phyloP scores from a whole-genome alignment of 2,329 filamentous ascomycete species.

The Fusarium udum region DNA sequence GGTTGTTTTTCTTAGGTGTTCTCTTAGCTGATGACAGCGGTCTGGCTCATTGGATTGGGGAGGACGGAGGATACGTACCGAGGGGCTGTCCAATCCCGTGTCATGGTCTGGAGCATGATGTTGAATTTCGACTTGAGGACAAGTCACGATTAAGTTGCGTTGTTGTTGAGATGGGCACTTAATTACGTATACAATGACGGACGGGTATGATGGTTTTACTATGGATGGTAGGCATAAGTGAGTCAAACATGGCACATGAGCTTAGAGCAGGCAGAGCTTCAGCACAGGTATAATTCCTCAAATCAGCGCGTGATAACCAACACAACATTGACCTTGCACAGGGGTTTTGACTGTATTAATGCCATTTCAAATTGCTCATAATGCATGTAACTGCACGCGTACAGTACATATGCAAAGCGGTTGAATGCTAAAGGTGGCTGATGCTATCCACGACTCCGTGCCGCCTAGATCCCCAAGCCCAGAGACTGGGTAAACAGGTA shows the following conservation, averaged over 20 bases:
- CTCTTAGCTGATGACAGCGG: constrained; percentile 31
- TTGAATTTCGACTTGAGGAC: not conserved
- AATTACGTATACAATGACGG: not conserved
- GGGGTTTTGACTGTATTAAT: constrained; percentile 18
- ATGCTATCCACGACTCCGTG: constrained; percentile 34
- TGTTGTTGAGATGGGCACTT: not conserved
- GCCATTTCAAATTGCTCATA: constrained; percentile 27
- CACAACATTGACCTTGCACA: not conserved
- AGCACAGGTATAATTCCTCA: not conserved
- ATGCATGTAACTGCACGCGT: constrained; percentile 11
- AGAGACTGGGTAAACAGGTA: constrained; percentile 24
- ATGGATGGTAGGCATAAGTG: not conserved
- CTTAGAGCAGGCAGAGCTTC: not conserved
- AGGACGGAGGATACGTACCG: constrained; percentile 21
- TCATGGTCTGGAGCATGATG: constrained; percentile 10
- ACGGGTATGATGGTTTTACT: not conserved
- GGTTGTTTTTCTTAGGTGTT: constrained; percentile 41
- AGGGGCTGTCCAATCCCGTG: constrained; percentile 34
- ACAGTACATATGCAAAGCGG: constrained; percentile 37
- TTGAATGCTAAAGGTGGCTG: constrained; percentile 22
- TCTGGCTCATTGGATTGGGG: constrained; percentile 23
- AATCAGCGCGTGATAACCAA: not conserved
- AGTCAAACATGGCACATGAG: not conserved
- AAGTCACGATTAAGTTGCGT: not conserved
- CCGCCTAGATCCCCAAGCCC: constrained; percentile 31